Evolutionary conservation across 2,329 filamentous ascomycete species (phyloP).

Genomic region (Myriangium duriaei): DNA sequence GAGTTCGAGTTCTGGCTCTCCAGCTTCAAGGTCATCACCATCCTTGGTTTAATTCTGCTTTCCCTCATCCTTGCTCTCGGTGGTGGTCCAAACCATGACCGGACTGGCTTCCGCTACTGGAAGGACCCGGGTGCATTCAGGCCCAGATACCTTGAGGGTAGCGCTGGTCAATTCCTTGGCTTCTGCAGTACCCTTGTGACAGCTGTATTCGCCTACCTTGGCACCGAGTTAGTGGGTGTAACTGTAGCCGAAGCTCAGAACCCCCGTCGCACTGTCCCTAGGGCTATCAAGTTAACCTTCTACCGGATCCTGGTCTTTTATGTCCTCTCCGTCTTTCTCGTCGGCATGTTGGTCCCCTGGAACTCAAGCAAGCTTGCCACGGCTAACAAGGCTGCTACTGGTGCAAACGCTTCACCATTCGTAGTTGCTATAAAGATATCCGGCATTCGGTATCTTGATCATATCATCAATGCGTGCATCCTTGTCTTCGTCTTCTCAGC

Average conservation of each 20-base stretch:
- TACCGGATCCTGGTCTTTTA: constrained; percentile 77
- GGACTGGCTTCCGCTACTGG: constrained; percentile 35
- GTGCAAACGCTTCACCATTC: constrained; percentile 53
- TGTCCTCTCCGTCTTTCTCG: constrained; percentile 56
- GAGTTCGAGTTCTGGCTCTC: constrained; percentile 40
- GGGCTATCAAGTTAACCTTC: constrained; percentile 69
- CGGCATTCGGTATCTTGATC: constrained; percentile 48
- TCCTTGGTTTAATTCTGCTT: constrained; percentile 34
- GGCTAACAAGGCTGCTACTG: constrained; percentile 36
- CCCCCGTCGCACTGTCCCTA: constrained; percentile 62
- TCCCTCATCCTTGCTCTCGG: constrained; percentile 33
- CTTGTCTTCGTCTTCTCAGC: constrained; percentile 65
- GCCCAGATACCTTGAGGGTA: constrained; percentile 24
- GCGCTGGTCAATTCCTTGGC: constrained; percentile 30
- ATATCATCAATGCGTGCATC: constrained; percentile 63
- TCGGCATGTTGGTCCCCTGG: constrained; percentile 68
- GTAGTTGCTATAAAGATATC: constrained; percentile 59
- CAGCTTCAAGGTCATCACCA: constrained; percentile 33
- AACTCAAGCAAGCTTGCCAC: constrained; percentile 48
- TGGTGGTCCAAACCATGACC: constrained; percentile 26
- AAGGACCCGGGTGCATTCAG: constrained; percentile 33
- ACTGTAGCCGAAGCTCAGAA: constrained; percentile 72
- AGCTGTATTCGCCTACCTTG: constrained; percentile 67
- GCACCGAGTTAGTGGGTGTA: constrained; percentile 64
- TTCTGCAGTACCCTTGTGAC: constrained; percentile 41